phyloP scores from a whole-genome alignment of 192 early-diverging fungal species.

The Umbelopsis vinacea region DNA sequence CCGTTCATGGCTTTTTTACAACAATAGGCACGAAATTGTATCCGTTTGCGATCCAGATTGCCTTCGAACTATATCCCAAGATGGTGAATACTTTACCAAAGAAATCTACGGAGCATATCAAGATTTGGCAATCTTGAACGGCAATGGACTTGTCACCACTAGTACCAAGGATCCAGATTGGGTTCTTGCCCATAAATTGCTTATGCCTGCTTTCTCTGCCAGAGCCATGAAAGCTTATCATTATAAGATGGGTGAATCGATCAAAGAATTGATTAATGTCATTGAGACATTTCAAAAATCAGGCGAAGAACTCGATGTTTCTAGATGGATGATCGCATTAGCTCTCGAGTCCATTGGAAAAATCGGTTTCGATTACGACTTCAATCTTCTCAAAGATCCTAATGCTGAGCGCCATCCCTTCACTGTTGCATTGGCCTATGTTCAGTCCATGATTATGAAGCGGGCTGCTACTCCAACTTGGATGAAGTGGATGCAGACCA shows the following conservation, averaged over 20 bases:
- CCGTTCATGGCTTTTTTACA: no score
- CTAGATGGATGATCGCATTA: conserved; percentile 56
- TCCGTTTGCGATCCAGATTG: conserved; percentile 50
- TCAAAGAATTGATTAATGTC: conserved; percentile 32
- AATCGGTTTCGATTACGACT: conserved; percentile 62
- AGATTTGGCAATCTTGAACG: conserved; percentile 29
- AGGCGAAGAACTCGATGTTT: conserved; percentile 42
- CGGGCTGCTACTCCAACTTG: conserved; percentile 24
- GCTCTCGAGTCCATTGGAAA: conserved; percentile 61
- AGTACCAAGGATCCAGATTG: conserved; percentile 54
- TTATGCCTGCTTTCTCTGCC: conserved; percentile 63
- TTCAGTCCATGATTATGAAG: conserved; percentile 18
- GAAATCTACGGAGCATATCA: conserved; percentile 37
- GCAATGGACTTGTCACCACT: conserved; percentile 58
- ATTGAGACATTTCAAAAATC: conserved; percentile 39
- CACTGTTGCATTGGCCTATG: conserved; percentile 41
- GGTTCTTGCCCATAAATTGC: conserved; percentile 58
- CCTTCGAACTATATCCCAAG: conserved; percentile 36
- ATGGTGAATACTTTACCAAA: conserved; percentile 61
- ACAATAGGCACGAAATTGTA: conserved; percentile 33
- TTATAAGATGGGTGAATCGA: conserved; percentile 47
- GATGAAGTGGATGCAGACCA: conserved; percentile 48
- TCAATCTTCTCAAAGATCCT: conserved; percentile 35
- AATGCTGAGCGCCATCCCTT: conserved; percentile 38
- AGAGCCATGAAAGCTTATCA: conserved; percentile 41